Base-by-base conservation (phyloP, 1,284 basidiomycete genomes). In the Wolfiporia cocos region DNA sequence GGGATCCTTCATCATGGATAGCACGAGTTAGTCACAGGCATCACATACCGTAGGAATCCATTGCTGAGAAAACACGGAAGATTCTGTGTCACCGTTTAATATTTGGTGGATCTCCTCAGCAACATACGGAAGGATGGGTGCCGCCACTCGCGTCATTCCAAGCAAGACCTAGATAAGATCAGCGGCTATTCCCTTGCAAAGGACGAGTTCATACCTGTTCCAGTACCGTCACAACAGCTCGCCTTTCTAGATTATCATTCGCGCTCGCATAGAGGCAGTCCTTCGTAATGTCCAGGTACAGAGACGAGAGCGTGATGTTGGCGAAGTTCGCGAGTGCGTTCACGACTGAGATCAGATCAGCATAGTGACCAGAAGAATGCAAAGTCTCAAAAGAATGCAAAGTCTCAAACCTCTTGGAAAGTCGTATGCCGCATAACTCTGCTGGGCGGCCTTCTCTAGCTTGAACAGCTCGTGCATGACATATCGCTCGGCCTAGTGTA, bases 241-340 rank as follows among this genome's bases (percentile, higher is more conserved):
- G 68, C 10, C 95, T 77, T 36, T 80, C 70, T 1, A 63, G 49
- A 46, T 76, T 76, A 10, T 70, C 55, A 1, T 63, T 47, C 3
- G 67, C 61, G 53, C 91, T 76, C 23, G 89, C 86, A 59, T 99
- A 99, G 4, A 99, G 68, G 29, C 77, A 76, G 62, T 98, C 95
- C 63, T 98, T 98, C 41, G 81, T 86, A 35, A 91, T 81, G 56
- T 95, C 92, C 49, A 98, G 90, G 65, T 98, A 99, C 17, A 97
- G 68, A 2, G 79, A 79, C n/a, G 83, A 89, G 24, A 86, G 65
- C 0, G 77, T 82, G 47, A 78, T 70, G 56, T 86, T 87, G 28
- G 77, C 72, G 43, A 88, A 88, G 48, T 81, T 75, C 33, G 69
- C 75, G 4, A 89, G 58, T 9, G 76, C 65, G 37, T 64, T 74